Evolutionary conservation across 305 asterid species (phyloP), one percentile per base, ranked within the genome.

Genomic region (Fraxinus xanthoxyloides): DNA sequence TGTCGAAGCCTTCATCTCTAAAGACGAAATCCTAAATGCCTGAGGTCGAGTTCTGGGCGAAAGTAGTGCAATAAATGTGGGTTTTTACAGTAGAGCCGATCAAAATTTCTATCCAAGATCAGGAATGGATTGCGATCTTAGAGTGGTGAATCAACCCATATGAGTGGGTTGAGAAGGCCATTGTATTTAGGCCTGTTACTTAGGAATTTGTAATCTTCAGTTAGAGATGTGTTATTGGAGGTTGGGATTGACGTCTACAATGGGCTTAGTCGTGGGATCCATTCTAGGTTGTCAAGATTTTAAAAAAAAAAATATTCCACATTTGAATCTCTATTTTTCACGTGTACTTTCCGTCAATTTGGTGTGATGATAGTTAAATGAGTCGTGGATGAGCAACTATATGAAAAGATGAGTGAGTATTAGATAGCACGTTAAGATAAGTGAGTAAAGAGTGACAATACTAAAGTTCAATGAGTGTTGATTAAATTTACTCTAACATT

Each of bases 31-130:
- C 5, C 94, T 96, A 3, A 95, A 93, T 75, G 96, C 97, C 51
- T 77, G 99, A 43, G 99, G 99, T 78, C 91, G 99, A 21, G 92
- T 95, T 87, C 97, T 95, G 40, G 99, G 99, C 6, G 99, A 98
- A 3, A 90, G 95, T 63, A 94, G 98, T 61, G 91, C 94, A 2
- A 91, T 95, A 8, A 95, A 95, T 74, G 98, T 97, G 1, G 99
- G 99, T 0, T 94, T 95, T 72, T 95, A 95, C 84, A 94, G 95
- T 79, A 79, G 98, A 61, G 98, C 97, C 0, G 97, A 93, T 72
- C 84, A 69, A 5, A 93, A 87, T n/a, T 94, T 95, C 32, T 94
- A 89, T 67, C 6, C 9, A 19, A 81, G 79, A 56, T 93, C 98
- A 1, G 90, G 92, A 15, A 85, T 95, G n/a, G 80, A 81, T 32